Evolutionary conservation across 108 stramenopile species (phyloP).

Genomic region (Skeletonema grethae): DNA sequence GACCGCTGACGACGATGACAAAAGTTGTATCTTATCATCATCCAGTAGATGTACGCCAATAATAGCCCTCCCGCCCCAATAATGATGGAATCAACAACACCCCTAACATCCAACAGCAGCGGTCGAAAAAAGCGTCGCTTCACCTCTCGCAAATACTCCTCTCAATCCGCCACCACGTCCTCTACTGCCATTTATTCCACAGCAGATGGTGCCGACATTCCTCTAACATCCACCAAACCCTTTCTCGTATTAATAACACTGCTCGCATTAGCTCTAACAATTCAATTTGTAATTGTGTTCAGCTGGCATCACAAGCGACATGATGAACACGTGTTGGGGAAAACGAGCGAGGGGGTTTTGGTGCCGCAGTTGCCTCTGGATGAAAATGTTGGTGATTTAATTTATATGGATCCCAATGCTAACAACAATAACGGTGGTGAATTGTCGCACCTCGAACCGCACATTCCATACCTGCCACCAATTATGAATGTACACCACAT

Average conservation of each 20-base stretch:
- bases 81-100: not conserved
- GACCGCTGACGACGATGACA: no score
- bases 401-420: not conserved
- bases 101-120: not conserved
- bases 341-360: not conserved
- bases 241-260: conserved; percentile 27
- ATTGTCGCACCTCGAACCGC: conserved; percentile 9
- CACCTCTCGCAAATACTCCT: not conserved
- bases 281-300: conserved; percentile 47
- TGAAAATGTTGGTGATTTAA: conserved; percentile 7
- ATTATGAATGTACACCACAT: conserved; percentile 25
- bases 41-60: not conserved
- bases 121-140: not conserved
- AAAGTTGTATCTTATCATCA: no score
- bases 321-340: conserved; percentile 37
- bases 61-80: not conserved
- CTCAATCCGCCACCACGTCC: not conserved
- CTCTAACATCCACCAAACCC: conserved; percentile 29
- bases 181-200: not conserved
- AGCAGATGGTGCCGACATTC: not conserved
- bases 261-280: conserved; percentile 25
- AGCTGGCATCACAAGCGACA: conserved; percentile 45
- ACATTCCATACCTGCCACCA: conserved; percentile 37
- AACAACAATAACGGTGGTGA: not conserved
- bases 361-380: not conserved